Conservation (phyloP, 805 yeast genomes). For the Nakazawaea sp. region DNA sequence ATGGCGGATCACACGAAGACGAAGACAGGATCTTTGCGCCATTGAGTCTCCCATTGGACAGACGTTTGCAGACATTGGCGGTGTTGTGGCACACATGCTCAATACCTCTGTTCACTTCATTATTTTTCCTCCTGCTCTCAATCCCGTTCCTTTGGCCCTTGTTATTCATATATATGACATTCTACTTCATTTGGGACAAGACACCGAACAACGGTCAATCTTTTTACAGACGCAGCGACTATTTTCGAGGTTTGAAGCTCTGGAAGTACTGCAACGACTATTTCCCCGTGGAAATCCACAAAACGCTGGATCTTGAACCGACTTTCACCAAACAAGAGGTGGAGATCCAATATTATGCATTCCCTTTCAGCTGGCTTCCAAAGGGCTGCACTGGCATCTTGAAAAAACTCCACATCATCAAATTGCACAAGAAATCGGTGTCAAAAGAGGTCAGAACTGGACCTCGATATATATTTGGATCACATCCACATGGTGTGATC, state of each 20-base stretch:
- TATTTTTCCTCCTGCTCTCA: slow-evolving; percentile 53
- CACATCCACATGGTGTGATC: slow-evolving; percentile 96
- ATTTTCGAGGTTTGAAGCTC: slow-evolving; percentile 47
- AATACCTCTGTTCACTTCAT: slow-evolving; percentile 49
- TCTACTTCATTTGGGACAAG: slow-evolving; percentile 51
- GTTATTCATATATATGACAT: slow-evolving; percentile 52
- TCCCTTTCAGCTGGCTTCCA: slow-evolving; percentile 11
- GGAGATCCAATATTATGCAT: slow-evolving; percentile 11
- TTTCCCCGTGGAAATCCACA: slow-evolving; percentile 72
- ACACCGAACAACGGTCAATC: slow-evolving; percentile 74
- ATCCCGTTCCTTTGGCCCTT: slow-evolving; percentile 63
- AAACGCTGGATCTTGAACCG: slow-evolving; percentile 65
- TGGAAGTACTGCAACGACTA: slow-evolving; percentile 74
- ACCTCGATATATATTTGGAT: slow-evolving; percentile 80
- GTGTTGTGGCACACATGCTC: slow-evolving; percentile 71
- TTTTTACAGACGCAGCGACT: slow-evolving; percentile 44
- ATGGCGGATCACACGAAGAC: background rate
- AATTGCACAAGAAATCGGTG: slow-evolving; percentile 1
- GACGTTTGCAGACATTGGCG: slow-evolving; percentile 60
- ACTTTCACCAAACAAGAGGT: slow-evolving; percentile 41
- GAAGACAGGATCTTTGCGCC: slow-evolving; percentile 43
- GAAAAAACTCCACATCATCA: slow-evolving; percentile 2
- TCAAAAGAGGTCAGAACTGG: slow-evolving; percentile 38
- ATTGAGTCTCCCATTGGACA: slow-evolving; percentile 42
- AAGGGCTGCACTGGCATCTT: slow-evolving; percentile 4